These are phyloP conservation scores for Anaeramoeba ignava DNA, from an alignment of 78 protist species.

Conservation along the genomic window DNA sequence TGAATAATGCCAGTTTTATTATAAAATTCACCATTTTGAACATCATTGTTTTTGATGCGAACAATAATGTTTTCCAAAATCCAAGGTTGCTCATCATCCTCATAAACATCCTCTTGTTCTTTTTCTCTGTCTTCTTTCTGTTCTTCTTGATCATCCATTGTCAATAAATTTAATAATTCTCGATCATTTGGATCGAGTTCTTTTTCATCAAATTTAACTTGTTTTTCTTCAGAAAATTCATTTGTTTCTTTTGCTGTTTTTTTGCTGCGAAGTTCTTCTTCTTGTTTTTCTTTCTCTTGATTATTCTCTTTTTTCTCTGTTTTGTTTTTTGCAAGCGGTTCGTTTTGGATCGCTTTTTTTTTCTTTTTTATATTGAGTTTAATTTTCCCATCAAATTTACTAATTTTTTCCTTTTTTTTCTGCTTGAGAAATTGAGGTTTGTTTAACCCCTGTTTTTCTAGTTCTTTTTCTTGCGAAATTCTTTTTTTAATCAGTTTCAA, in stretches of 20 bases:
- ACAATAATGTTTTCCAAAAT: constrained; percentile 7
- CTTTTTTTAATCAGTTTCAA: constrained; percentile 7
- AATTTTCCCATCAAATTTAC: not conserved
- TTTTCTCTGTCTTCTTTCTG: not conserved
- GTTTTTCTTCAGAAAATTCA: not conserved
- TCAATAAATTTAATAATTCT: not conserved
- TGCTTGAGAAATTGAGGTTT: not conserved
- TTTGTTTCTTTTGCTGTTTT: not conserved
- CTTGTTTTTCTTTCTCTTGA: constrained; percentile 7
- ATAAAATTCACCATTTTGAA: constrained; percentile 24
- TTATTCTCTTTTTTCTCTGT: not conserved
- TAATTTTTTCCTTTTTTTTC: not conserved
- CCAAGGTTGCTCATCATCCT: constrained; percentile 4
- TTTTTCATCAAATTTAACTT: not conserved
- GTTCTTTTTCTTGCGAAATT: not conserved
- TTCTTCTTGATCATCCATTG: not conserved
- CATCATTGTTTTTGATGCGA: constrained; percentile 7
- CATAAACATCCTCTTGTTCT: not conserved
- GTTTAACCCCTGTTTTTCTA: not conserved
- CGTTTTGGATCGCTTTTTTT: not conserved
- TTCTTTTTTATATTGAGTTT: not conserved
- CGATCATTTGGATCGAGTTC: constrained; percentile 7
- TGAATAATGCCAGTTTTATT: constrained; percentile 32
- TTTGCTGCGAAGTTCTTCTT: not conserved
- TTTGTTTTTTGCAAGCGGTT: not conserved